These are phyloP conservation scores for Boletus mariae DNA, from an alignment of 1,284 basidiomycete genomes.

Conservation along the genomic window DNA sequence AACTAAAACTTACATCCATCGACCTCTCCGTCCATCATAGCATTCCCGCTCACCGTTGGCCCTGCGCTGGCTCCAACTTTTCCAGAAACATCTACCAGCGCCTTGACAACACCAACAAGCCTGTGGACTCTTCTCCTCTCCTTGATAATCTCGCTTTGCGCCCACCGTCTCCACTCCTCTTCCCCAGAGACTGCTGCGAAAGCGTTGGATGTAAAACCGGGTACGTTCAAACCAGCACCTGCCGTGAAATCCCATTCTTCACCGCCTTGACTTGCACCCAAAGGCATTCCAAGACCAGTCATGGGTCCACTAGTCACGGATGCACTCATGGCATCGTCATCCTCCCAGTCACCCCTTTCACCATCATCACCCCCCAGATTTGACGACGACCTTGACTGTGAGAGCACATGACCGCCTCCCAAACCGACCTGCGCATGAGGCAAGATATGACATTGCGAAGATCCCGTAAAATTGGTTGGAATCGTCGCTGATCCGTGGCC, in stretches of 20 bases:
- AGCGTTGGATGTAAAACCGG: conserved; percentile 13
- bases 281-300: conserved; percentile 16
- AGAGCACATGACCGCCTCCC: conserved; percentile 17
- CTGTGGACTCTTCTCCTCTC: conserved; percentile 53
- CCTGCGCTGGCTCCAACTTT: conserved; percentile 44
- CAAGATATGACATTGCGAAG: conserved; percentile 9
- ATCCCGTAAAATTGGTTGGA: conserved; percentile 8
- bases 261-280: conserved; percentile 14
- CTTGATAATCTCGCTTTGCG: conserved; percentile 23
- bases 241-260: conserved; percentile 24
- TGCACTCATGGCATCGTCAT: conserved; percentile 21
- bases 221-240: conserved; percentile 11
- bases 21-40: conserved; percentile 6
- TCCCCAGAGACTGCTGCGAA: conserved; percentile 9
- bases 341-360: conserved; percentile 31
- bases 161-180: conserved; percentile 33
- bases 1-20: conserved; percentile 17
- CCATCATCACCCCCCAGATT: conserved; percentile 27
- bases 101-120: conserved; percentile 43
- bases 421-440: conserved; percentile 7
- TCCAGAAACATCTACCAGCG: conserved; percentile 56
- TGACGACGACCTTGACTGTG: conserved; percentile 28
- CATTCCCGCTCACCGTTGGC: not conserved
- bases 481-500: conserved; percentile 2
- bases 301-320: conserved; percentile 6